Evolutionary conservation across 2,329 filamentous ascomycete genomes (phyloP).

Genomic region (Ascochyta pisi): DNA sequence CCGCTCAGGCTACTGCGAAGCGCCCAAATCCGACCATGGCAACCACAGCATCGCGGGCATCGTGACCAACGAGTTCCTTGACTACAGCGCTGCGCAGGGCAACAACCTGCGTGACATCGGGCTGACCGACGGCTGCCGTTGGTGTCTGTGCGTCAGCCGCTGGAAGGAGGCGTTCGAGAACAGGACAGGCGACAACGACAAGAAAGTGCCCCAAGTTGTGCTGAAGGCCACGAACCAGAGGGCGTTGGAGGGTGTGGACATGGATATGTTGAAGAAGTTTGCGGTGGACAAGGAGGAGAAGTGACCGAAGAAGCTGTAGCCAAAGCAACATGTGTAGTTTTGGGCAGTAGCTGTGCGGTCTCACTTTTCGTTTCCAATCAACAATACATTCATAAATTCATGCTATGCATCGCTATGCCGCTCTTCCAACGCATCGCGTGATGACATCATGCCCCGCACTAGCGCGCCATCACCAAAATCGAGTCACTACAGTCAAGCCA

Average conservation of each 20-base stretch:
- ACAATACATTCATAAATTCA: too few relatives aligned
- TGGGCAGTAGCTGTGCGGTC: too few relatives aligned
- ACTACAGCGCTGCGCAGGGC: constrained; percentile 64
- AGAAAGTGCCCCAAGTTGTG: constrained; percentile 57
- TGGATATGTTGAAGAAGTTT: constrained; percentile 60
- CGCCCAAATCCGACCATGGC: constrained; percentile 61
- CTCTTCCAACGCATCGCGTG: background rate
- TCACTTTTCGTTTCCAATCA: too few relatives aligned
- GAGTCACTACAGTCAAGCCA: background rate
- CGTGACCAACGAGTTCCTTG: constrained; percentile 67
- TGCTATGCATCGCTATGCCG: too few relatives aligned
- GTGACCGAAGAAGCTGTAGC: background rate
- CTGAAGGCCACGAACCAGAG: constrained; percentile 61
- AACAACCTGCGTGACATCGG: constrained; percentile 65
- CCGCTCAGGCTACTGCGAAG: constrained; percentile 67
- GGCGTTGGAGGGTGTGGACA: constrained; percentile 55
- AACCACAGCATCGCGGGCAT: constrained; percentile 66
- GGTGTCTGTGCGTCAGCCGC: constrained; percentile 67
- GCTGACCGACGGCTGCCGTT: constrained; percentile 65
- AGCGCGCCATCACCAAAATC: background rate
- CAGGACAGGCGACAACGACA: constrained; percentile 55
- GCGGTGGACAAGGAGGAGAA: constrained; percentile 49
- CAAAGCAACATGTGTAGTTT: background rate
- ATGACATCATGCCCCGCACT: constrained; percentile 16
- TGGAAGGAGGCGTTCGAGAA: constrained; percentile 68